phyloP scores from a whole-genome alignment of 805 yeast species.

The Ogataea thermomethanolica region DNA sequence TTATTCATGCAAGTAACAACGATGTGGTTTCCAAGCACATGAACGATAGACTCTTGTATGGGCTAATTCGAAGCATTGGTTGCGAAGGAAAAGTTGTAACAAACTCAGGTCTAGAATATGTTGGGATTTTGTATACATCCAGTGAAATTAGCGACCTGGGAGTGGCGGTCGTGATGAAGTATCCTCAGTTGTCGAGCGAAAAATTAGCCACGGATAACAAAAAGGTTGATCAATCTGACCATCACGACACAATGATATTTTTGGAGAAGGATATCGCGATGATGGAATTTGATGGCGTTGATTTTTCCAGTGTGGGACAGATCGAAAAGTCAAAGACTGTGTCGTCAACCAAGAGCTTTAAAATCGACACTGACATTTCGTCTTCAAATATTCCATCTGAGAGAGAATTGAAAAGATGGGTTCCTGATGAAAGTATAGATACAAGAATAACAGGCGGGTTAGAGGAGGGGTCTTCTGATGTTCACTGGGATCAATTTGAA shows the following conservation, averaged over 20 bases:
- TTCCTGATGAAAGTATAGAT: conserved; percentile 51
- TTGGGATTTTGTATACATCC: conserved; percentile 56
- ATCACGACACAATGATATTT: conserved; percentile 45
- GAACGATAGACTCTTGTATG: conserved; percentile 54
- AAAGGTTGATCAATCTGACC: conserved; percentile 30
- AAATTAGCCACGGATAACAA: conserved; percentile 35
- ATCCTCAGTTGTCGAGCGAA: conserved; percentile 42
- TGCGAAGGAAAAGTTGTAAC: conserved; percentile 55
- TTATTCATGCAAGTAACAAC: neutral
- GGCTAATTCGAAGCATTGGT: conserved; percentile 60
- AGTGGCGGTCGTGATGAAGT: conserved; percentile 52
- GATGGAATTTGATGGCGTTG: conserved; percentile 41
- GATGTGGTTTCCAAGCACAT: conserved; percentile 28
- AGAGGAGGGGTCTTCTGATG: conserved; percentile 33
- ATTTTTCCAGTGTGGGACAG: conserved; percentile 22
- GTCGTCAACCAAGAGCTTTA: conserved; percentile 42
- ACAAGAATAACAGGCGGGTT: conserved; percentile 27
- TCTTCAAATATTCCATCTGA: conserved; percentile 45
- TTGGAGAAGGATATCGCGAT: conserved; percentile 50
- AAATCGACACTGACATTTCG: conserved; percentile 84
- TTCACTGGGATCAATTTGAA: conserved; percentile 88
- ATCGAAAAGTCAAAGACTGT: conserved; percentile 3
- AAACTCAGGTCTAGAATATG: conserved; percentile 54
- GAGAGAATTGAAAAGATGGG: conserved; percentile 82
- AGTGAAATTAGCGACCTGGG: conserved; percentile 39